Base-by-base conservation (phyloP, 257 asterid species). In the Cinchona pubescens region DNA sequence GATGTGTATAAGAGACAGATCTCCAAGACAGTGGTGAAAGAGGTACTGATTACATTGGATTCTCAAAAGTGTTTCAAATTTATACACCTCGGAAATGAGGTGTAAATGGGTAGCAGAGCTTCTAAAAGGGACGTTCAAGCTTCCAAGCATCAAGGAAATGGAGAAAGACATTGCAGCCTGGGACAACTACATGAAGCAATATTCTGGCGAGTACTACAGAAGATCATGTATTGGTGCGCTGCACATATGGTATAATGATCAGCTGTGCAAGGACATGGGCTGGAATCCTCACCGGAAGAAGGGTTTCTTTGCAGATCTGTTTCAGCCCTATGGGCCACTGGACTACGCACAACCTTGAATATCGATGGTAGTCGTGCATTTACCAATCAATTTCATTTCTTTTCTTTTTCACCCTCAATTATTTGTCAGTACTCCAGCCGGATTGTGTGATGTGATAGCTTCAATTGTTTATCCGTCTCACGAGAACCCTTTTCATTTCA, bases 181-280 rank as follows among this genome's bases (percentile, higher is more conserved):
- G 91, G 82, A 82, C 34, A 71, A 72, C 16, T 82, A 74, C 81
- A 80, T 79, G 76, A 87, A 83, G 45, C 69, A 79, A 69, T 84
- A 83, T 27, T 49, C 84, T 42, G 80, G 80, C 15, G 78, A 74
- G 25, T 71, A 78, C 80, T 81, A 79, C 38, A 75, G 76, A 63
- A 80, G 86, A 6, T 78, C 85, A 12, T 81, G 87, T 78, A 45
- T 89, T 21, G 86, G 73, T 30, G 75, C 82, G 19, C 34, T 84
- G 45, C 85, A 86, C 30, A 73, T 87, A 69, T 89, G 90, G 86
- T 83, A 78, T 67, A 81, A 82, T 65, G 92, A 89, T 81, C 87
- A 76, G 74, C 64, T 89, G 25, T 89, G 88, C 46, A 83, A 71
- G 76, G 94, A 89, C 73, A 87, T 89, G 86, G 89, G 86, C 29